Evolutionary conservation across 1,284 basidiomycete species (phyloP), one percentile per base, ranked within the genome.

Genomic region (Fomitiporia mediterranea): DNA sequence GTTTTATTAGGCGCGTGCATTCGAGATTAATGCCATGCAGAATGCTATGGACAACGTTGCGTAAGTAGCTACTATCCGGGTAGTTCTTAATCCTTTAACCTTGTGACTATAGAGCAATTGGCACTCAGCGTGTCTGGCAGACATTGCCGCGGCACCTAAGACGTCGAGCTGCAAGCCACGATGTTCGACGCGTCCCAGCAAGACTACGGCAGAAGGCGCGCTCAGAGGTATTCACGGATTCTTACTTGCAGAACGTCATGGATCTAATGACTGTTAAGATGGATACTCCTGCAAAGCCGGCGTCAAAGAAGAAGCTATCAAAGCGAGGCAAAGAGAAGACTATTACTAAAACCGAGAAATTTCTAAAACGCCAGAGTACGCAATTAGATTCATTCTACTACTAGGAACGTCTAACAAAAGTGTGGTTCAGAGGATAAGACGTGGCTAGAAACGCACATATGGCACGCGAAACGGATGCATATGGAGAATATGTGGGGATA

Each of bases 371-470:
- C 58, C 89, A 91, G 69, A 68, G 90, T 91, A 37, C 23, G 15
- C 49, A n/a, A 23, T 55, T 25, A 25, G 21, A 19, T 25, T 37
- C 7, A 19, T 25, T 42, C 2, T 15, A 35, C 2, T n/a, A 38
- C 49, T 6, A 27, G 44, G n/a, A n/a, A n/a, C 34, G 42, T 23
- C 32, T 57, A 8, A 54, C 47, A 59, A 62, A 46, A 32, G 43
- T 43, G 35, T 47, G 21, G 43, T 21, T 6, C 57, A 93, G 91
- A 74, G 25, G 77, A 90, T 62, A 96, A 96, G 68, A 73, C 77
- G 7, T 97, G 94, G 94, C 80, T 98, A 0, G 91, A 94, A 66
- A 94, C 93, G 3, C 94, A 97, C 68, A 70, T 96, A 23, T 97
- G 92, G 89, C 94, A 97, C 65, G 88, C 94, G 0, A 97, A 96